Conservation (phyloP, 1,284 basidiomycete genomes). For the Takashimella tepidaria region DNA sequence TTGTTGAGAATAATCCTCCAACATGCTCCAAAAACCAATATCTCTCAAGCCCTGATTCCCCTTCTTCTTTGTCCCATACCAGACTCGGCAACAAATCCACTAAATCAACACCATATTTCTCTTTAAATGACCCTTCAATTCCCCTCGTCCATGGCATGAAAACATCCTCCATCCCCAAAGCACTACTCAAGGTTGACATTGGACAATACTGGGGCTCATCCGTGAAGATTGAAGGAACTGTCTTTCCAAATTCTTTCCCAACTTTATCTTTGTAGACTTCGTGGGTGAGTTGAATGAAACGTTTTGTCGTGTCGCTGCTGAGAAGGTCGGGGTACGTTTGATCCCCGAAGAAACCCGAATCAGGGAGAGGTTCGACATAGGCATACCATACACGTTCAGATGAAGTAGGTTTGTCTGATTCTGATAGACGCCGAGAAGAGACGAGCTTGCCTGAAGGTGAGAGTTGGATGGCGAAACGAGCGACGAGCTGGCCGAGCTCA, state of each 20-base stretch:
- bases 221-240: conserved; percentile 28
- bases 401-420: background rate
- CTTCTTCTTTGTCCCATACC: conserved; percentile 21
- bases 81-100: conserved; percentile 22
- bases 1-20: conserved; percentile 17
- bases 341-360: conserved; percentile 22
- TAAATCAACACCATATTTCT: conserved; percentile 12
- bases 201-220: conserved; percentile 30
- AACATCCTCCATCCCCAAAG: conserved; percentile 16
- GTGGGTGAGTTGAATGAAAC: conserved; percentile 29
- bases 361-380: conserved; percentile 24
- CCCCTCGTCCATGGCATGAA: conserved; percentile 28
- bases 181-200: conserved; percentile 13
- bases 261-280: conserved; percentile 22
- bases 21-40: conserved; percentile 24
- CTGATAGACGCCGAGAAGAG: conserved; percentile 13
- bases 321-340: conserved; percentile 28
- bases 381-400: conserved; percentile 19
- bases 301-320: conserved; percentile 17
- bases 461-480: conserved; percentile 21
- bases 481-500: conserved; percentile 24
- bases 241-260: conserved; percentile 23
- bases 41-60: conserved; percentile 7
- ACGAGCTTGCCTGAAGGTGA: conserved; percentile 9
- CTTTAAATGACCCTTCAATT: conserved; percentile 11